Evolutionary conservation across 352 stramenopile species (phyloP).

Genomic region (Globisporangium irregulare): DNA sequence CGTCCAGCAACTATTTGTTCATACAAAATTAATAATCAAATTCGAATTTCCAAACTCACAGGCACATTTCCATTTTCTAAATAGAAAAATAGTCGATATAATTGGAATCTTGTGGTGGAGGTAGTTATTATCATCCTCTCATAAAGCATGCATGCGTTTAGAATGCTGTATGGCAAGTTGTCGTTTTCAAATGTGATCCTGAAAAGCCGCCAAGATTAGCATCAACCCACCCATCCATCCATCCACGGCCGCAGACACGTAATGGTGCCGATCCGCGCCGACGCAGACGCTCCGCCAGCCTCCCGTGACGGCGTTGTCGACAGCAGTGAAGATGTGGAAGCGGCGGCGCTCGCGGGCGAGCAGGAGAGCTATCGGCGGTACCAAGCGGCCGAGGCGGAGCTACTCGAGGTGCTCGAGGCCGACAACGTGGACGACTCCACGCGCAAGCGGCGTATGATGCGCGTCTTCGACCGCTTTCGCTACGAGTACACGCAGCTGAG

Average conservation of each 20-base stretch:
- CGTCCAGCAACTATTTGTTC: too few species aligned
- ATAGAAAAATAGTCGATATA: too few species aligned
- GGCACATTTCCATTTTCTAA: too few species aligned
- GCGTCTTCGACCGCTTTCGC: conserved; percentile 67
- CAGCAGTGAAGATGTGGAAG: background rate
- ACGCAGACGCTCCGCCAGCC: background rate
- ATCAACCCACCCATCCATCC: background rate
- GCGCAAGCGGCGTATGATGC: conserved; percentile 55
- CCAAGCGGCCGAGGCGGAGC: conserved; percentile 44
- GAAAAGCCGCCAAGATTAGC: background rate
- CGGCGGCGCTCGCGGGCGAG: conserved; percentile 14
- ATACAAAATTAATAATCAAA: too few species aligned
- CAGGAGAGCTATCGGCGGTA: conserved; percentile 33
- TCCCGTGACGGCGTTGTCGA: background rate
- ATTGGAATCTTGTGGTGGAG: too few species aligned
- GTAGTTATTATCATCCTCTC: too few species aligned
- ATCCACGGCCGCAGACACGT: background rate
- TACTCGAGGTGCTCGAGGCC: conserved; percentile 44
- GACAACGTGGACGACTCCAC: conserved; percentile 46
- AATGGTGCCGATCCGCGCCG: background rate
- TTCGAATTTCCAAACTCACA: too few species aligned
- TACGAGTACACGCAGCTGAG: conserved; percentile 63
- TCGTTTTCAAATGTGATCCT: too few species aligned
- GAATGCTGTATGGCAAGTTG: too few species aligned
- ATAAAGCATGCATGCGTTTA: too few species aligned